Conservation (phyloP, 768 basidiomycete species). For the Russula ochroleuca region DNA sequence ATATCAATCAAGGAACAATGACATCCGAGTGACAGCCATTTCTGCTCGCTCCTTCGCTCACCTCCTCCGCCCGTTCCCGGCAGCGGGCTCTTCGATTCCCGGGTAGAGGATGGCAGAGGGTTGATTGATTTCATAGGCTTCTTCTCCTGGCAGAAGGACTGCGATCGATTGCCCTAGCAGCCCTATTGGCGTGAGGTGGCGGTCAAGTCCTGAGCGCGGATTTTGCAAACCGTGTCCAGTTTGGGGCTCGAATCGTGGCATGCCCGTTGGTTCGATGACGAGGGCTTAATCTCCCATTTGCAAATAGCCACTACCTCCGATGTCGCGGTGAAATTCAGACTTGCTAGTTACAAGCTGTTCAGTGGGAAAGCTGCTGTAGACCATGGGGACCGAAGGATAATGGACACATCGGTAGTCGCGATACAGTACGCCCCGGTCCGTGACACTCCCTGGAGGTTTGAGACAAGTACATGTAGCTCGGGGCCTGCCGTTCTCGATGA, state of each 20-base stretch:
- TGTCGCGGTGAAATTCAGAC: neutral
- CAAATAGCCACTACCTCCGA: neutral
- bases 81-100: neutral
- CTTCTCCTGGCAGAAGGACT: too few relatives aligned
- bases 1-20: neutral
- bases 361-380: neutral
- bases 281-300: constrained; percentile 3
- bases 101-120: neutral
- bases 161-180: neutral
- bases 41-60: neutral
- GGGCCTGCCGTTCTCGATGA: neutral
- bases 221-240: neutral
- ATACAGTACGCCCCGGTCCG: neutral
- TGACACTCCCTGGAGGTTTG: neutral
- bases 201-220: neutral
- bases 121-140: neutral
- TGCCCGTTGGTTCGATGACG: neutral
- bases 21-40: neutral
- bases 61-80: neutral
- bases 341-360: neutral
- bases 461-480: too few relatives aligned
- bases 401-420: neutral
- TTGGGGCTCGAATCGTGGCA: neutral
- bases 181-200: neutral
- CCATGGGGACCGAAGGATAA: too few relatives aligned